Evolutionary conservation across 805 yeast species (phyloP).

Genomic region (Yarrowia keelungensis): DNA sequence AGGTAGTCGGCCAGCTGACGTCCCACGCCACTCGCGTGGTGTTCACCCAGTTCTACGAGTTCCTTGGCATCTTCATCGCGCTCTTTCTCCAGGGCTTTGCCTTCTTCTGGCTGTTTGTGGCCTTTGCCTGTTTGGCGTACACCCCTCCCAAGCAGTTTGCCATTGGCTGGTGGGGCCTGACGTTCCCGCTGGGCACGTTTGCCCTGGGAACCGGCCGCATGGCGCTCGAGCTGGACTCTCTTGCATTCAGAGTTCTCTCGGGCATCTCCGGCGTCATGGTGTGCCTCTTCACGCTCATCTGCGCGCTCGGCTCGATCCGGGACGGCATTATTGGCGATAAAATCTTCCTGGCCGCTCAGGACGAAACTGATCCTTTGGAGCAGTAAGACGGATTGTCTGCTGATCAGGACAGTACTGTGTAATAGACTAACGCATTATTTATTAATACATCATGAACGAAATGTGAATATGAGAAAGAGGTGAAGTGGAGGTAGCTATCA

Average conservation of each 20-base stretch:
- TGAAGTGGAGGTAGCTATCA: too few relatives aligned
- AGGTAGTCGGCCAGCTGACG: slow-evolving; percentile 45
- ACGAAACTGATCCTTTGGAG: slow-evolving; percentile 41
- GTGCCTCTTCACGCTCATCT: slow-evolving; percentile 52
- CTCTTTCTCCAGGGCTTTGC: slow-evolving; percentile 62
- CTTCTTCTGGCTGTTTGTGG: slow-evolving; percentile 60
- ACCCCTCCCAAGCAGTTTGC: slow-evolving; percentile 54
- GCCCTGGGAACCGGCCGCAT: slow-evolving; percentile 64
- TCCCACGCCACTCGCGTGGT: not conserved
- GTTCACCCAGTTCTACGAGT: slow-evolving; percentile 39
- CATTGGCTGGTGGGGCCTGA: slow-evolving; percentile 78
- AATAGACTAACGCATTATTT: slow-evolving; percentile 22
- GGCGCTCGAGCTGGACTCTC: slow-evolving; percentile 56
- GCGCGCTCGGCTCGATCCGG: slow-evolving; percentile 52
- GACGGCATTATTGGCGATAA: slow-evolving; percentile 25
- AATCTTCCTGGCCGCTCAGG: slow-evolving; percentile 39
- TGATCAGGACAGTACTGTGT: too few relatives aligned
- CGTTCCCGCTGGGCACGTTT: slow-evolving; percentile 91
- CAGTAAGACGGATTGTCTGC: not conserved
- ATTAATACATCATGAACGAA: not conserved
- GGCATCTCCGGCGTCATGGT: slow-evolving; percentile 65
- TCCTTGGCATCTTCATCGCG: slow-evolving; percentile 53
- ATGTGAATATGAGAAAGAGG: too few relatives aligned
- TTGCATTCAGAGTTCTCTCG: slow-evolving; percentile 67
- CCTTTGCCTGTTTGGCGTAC: slow-evolving; percentile 50